A percentile compares a stretch with the other conserved stretches of the same genome.
Conservation (phyloP, 305 asterid genomes). For the Withania somnifera region DNA sequence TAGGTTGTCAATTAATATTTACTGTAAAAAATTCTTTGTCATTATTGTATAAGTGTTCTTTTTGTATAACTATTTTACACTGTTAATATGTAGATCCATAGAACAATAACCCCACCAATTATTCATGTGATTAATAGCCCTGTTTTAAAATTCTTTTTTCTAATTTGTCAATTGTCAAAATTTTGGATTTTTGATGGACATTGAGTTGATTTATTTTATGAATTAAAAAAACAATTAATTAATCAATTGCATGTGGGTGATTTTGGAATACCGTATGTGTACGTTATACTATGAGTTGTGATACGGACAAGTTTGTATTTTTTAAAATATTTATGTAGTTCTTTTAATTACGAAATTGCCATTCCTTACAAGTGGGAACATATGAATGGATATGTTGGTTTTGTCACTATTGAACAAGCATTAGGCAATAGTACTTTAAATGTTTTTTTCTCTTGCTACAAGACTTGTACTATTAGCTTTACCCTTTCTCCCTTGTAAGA, state of each 20-base stretch:
- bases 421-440: background rate
- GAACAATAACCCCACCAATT: background rate
- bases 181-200: background rate
- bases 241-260: background rate
- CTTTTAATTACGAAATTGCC: constrained; percentile 7
- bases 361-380: constrained; percentile 42
- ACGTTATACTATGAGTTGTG: constrained; percentile 20
- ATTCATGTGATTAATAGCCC: background rate
- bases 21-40: background rate
- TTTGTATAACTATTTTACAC: background rate
- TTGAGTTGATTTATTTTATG: background rate
- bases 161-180: background rate
- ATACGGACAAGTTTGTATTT: constrained; percentile 25
- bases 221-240: background rate
- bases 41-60: background rate
- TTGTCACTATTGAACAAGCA: constrained; percentile 12
- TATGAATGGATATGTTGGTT: constrained; percentile 11
- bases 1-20: background rate
- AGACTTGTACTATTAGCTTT: background rate
- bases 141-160: background rate
- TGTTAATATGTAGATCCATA: too few species aligned
- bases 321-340: too few species aligned
- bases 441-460: background rate
- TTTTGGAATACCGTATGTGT: constrained; percentile 9
- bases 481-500: background rate